Percentiles rank a stretch among this genome's conserved stretches.
Conservation (phyloP, 2,329 filamentous ascomycete genomes). For the Ophiostoma triangulosporum region DNA sequence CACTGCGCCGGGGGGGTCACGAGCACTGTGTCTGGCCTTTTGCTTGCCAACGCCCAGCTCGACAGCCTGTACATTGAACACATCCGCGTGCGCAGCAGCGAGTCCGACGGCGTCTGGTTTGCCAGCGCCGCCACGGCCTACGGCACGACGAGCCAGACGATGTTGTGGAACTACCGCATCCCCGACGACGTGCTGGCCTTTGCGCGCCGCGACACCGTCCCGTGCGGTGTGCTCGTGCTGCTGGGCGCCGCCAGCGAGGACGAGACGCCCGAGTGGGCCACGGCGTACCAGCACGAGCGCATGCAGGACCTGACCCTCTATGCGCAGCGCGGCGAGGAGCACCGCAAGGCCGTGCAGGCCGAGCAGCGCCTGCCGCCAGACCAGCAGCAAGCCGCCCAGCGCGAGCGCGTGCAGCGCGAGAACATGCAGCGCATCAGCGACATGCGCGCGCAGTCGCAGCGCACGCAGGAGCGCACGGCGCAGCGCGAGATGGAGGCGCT, state of each 20-base stretch:
- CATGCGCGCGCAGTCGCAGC: constrained; percentile 28
- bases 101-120: constrained; percentile 39
- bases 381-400: constrained; percentile 27
- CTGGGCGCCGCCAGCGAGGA: constrained; percentile 34
- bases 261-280: constrained; percentile 42
- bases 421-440: constrained; percentile 32
- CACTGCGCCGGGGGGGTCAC: constrained; percentile 8
- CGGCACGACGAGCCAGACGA: constrained; percentile 37
- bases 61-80: constrained; percentile 34
- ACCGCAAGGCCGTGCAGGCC: constrained; percentile 26
- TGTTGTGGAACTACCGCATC: constrained; percentile 48
- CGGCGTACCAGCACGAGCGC: constrained; percentile 23
- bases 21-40: not conserved
- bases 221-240: constrained; percentile 46
- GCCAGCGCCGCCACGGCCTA: constrained; percentile 42
- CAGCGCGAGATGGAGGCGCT: constrained; percentile 35
- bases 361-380: constrained; percentile 31
- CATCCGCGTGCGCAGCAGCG: constrained; percentile 22
- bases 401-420: constrained; percentile 29
- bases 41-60: constrained; percentile 16
- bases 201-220: constrained; percentile 37
- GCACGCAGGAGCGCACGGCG: constrained; percentile 29
- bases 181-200: constrained; percentile 38
- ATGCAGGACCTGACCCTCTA: constrained; percentile 25
- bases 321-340: constrained; percentile 25